Conservation (phyloP, 169 alveolate genomes). For the Blepharisma undulans region DNA sequence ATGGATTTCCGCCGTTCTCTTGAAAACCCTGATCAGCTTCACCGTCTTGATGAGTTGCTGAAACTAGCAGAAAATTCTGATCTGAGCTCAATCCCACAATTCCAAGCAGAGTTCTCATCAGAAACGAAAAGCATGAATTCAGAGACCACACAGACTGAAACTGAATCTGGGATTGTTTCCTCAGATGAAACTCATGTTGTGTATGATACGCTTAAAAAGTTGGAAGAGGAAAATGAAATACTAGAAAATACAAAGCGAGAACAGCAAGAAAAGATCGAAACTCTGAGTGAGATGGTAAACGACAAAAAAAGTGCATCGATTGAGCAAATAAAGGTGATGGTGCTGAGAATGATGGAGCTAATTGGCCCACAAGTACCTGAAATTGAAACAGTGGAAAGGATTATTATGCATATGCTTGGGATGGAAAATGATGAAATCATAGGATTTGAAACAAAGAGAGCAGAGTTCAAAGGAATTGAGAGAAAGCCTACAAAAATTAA, state of each 20-base stretch:
- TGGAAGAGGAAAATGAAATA: neutral
- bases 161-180: neutral
- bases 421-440: neutral
- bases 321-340: neutral
- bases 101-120: neutral
- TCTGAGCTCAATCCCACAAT: neutral
- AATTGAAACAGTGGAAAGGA: neutral
- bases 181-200: neutral
- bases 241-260: neutral
- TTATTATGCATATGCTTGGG: neutral
- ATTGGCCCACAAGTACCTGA: neutral
- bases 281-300: neutral
- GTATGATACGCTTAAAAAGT: neutral
- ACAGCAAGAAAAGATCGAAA: neutral
- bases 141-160: neutral
- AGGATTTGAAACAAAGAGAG: neutral
- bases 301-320: neutral
- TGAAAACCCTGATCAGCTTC: neutral
- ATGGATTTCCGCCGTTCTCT: neutral
- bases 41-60: neutral
- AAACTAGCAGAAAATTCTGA: neutral
- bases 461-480: neutral
- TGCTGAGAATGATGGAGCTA: neutral
- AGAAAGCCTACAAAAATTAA: neutral
- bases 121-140: neutral